phyloP scores from a whole-genome alignment of 1,284 basidiomycete genomes.

The Papiliotrema fonsecae region DNA sequence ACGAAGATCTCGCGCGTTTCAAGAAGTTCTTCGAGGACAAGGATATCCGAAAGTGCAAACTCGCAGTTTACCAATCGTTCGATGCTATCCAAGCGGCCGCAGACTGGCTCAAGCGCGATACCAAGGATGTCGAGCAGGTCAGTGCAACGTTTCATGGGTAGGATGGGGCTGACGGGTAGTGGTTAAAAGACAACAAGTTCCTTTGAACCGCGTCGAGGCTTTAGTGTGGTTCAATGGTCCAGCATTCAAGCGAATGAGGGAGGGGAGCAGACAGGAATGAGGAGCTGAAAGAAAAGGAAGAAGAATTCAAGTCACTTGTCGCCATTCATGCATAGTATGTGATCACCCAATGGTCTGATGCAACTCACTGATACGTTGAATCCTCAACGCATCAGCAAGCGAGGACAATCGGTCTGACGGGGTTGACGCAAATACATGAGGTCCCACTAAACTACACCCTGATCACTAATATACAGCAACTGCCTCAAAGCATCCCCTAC shows the following conservation, averaged over 20 bases:
- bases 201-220: conserved; percentile 24
- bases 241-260: neutral
- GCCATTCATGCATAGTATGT: too few species aligned
- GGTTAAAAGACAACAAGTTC: conserved; percentile 55
- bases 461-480: too few species aligned
- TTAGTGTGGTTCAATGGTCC: too few species aligned
- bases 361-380: too few species aligned
- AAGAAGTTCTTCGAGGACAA: conserved; percentile 63
- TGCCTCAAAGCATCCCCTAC: too few species aligned
- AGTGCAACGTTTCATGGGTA: conserved; percentile 7
- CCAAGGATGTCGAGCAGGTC: conserved; percentile 50
- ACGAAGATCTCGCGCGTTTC: conserved; percentile 63
- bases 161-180: conserved; percentile 36
- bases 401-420: too few species aligned
- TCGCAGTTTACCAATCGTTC: conserved; percentile 52
- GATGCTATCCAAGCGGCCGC: conserved; percentile 53
- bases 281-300: too few species aligned
- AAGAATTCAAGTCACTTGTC: too few species aligned
- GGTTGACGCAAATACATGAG: too few species aligned
- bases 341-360: too few species aligned
- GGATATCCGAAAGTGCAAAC: conserved; percentile 50
- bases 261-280: neutral
- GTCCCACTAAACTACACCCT: too few species aligned
- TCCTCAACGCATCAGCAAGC: too few species aligned
- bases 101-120: conserved; percentile 54